Evolutionary conservation across 345 rosid species (phyloP).

Genomic region (Heritiera littoralis): DNA sequence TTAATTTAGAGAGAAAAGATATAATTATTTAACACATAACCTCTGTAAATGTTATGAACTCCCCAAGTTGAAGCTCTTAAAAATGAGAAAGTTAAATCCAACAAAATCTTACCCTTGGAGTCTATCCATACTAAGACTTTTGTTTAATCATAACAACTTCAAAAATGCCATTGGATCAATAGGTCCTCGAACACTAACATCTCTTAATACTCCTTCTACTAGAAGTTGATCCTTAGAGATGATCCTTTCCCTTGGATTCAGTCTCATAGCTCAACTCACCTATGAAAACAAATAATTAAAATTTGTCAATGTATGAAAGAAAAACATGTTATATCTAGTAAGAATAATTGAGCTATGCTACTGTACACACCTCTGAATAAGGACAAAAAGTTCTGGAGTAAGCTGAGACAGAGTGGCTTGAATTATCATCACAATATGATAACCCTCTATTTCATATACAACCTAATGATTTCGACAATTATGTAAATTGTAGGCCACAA

Average conservation of each 20-base stretch:
- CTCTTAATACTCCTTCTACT: conserved; percentile 41
- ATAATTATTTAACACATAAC: conserved; percentile 6
- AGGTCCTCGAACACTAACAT: too few species aligned
- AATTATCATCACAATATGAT: background rate
- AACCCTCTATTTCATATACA: background rate
- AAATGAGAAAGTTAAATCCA: background rate
- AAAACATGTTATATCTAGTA: background rate
- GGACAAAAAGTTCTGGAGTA: too few species aligned
- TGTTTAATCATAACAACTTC: too few species aligned
- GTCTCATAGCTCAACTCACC: conserved; percentile 65
- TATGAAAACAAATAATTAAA: conserved; percentile 24
- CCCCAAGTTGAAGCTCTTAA: conserved; percentile 4
- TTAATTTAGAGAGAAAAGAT: too few species aligned
- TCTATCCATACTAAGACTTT: too few species aligned
- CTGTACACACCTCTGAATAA: background rate
- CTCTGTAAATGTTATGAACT: background rate
- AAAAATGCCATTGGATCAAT: too few species aligned
- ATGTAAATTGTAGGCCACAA: background rate
- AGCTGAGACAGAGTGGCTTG: background rate
- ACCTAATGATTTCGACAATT: background rate
- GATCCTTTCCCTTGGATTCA: conserved; percentile 53
- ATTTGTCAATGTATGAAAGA: background rate
- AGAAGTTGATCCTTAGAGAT: conserved; percentile 43
- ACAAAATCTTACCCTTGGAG: too few species aligned
- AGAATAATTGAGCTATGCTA: background rate